phyloP scores from a whole-genome alignment of 192 early-diverging fungal genomes.

The Gryganskiella cystojenkinii region DNA sequence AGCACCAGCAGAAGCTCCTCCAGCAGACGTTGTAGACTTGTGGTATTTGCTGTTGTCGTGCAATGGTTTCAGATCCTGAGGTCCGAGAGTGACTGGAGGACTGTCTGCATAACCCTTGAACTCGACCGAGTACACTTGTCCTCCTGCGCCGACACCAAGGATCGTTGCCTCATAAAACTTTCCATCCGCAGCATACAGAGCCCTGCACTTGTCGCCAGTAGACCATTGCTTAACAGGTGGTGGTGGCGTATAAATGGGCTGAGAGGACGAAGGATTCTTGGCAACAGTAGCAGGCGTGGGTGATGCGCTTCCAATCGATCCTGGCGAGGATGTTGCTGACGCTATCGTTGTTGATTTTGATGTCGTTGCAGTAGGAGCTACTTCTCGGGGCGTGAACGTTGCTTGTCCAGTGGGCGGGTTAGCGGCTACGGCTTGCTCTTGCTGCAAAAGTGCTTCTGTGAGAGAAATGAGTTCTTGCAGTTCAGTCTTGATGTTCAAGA shows the following conservation, averaged over 20 bases:
- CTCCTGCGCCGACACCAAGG: slow-evolving; percentile 59
- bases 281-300: slow-evolving; percentile 5
- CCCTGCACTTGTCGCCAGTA: slow-evolving; percentile 70
- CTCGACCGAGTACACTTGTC: slow-evolving; percentile 65
- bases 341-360: background rate
- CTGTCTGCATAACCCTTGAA: slow-evolving; percentile 70
- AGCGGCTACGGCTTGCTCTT: slow-evolving; percentile 32
- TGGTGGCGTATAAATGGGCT: slow-evolving; percentile 34
- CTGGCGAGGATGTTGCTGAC: background rate
- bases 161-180: slow-evolving; percentile 74
- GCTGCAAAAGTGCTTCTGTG: slow-evolving; percentile 55
- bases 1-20: slow-evolving; percentile 17
- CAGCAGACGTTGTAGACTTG: background rate
- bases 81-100: slow-evolving; percentile 59
- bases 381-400: background rate
- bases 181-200: slow-evolving; percentile 73
- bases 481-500: slow-evolving; percentile 72
- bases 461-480: slow-evolving; percentile 77
- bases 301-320: background rate
- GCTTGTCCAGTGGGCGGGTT: slow-evolving; percentile 4
- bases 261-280: background rate
- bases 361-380: no score
- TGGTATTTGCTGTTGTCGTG: slow-evolving; percentile 58
- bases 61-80: slow-evolving; percentile 58
- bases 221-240: slow-evolving; percentile 48